Conservation (phyloP, 148 eudicot species). For the Nepenthes gracilis region DNA sequence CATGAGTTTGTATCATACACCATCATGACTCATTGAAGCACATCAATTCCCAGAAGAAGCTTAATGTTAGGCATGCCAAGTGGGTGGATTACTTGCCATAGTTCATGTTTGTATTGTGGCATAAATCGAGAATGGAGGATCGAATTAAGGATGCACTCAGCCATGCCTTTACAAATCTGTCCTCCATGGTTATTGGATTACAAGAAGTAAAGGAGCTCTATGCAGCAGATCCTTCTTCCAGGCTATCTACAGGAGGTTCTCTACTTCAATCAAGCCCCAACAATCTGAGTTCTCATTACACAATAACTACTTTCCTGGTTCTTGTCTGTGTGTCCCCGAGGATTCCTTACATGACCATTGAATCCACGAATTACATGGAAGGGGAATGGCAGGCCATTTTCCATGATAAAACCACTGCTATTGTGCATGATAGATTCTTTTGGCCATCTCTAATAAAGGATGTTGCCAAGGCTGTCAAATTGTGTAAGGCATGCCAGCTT, state of each 20-base stretch:
- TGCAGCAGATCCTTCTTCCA: too few relatives aligned
- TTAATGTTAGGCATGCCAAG: neutral
- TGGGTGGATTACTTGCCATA: neutral
- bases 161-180: neutral
- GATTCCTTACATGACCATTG: neutral
- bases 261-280: neutral
- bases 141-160: neutral
- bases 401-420: neutral
- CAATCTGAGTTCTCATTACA: neutral
- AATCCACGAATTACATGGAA: neutral
- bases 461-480: neutral
- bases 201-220: too few relatives aligned
- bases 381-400: neutral
- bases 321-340: neutral
- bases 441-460: neutral
- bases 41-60: neutral
- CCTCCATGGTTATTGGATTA: too few relatives aligned
- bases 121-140: neutral
- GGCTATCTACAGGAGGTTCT: too few relatives aligned
- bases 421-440: neutral
- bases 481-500: conserved; percentile 1
- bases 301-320: neutral
- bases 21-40: neutral
- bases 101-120: neutral
- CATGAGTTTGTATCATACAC: neutral